Evolutionary conservation across 73 alveolate species (phyloP).

Genomic region (Paramecium sonneborni): DNA sequence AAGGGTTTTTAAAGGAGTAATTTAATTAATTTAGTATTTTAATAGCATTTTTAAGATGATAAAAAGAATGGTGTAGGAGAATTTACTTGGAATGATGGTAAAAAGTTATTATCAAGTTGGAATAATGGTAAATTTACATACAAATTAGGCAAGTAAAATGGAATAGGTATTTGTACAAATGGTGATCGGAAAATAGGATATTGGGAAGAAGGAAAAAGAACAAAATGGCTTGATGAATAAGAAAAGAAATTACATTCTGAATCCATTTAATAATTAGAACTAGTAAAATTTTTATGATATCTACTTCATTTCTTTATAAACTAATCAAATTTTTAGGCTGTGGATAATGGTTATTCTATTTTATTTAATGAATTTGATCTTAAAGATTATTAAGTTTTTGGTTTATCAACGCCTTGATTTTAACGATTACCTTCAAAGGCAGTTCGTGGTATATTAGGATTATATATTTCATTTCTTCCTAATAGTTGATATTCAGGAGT

Average conservation of each 20-base stretch:
- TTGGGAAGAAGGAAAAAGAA: slow-evolving; percentile 39
- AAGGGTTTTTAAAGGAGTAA: slow-evolving; percentile 63
- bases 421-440: not conserved
- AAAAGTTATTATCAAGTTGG: not conserved
- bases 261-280: slow-evolving; percentile 11
- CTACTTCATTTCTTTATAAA: slow-evolving; percentile 44
- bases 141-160: slow-evolving; percentile 46
- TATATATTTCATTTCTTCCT: slow-evolving; percentile 74
- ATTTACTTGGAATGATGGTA: slow-evolving; percentile 43
- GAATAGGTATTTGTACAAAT: slow-evolving; percentile 30
- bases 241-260: slow-evolving; percentile 19
- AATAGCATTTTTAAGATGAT: slow-evolving; percentile 27
- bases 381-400: slow-evolving; percentile 7
- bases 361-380: slow-evolving; percentile 7
- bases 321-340: slow-evolving; percentile 50
- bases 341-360: not conserved
- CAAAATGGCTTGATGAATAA: not conserved
- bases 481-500: slow-evolving; percentile 75
- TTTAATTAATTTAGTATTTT: not conserved
- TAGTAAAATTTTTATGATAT: slow-evolving; percentile 1
- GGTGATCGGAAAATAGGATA: slow-evolving; percentile 19
- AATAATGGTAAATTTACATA: slow-evolving; percentile 30
- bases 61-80: slow-evolving; percentile 37
- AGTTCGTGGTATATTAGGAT: not conserved
- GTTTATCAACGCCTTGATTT: not conserved